Conservation (phyloP, 805 yeast species). For the Cyberlindnera euphorbiae region DNA sequence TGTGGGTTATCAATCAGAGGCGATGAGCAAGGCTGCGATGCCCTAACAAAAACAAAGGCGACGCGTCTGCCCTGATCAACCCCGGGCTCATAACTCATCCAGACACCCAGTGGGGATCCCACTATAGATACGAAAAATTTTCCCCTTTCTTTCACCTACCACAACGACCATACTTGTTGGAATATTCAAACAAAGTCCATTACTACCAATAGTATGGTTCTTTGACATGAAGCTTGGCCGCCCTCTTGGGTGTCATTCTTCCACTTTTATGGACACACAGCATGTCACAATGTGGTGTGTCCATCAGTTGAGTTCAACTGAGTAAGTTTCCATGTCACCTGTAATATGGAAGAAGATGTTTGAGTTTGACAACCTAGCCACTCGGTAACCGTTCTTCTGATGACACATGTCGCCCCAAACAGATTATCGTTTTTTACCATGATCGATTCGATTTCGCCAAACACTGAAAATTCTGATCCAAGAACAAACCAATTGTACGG, state of each 20-base stretch:
- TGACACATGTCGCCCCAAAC: constrained; percentile 31
- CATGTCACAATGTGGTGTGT: too few relatives aligned
- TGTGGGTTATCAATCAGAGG: too few relatives aligned
- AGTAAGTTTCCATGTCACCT: constrained; percentile 11
- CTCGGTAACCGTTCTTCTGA: constrained; percentile 12
- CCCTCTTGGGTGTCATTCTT: too few relatives aligned
- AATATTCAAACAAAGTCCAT: too few relatives aligned
- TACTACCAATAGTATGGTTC: too few relatives aligned
- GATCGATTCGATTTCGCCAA: constrained; percentile 29
- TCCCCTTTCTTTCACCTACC: constrained; percentile 1
- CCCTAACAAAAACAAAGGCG: constrained; percentile 1
- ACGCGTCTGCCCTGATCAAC: not conserved
- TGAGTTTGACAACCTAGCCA: too few relatives aligned
- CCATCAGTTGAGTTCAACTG: constrained; percentile 17
- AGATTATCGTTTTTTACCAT: constrained; percentile 28
- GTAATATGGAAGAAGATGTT: not conserved
- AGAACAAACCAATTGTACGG: not conserved
- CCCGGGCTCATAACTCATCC: constrained; percentile 7
- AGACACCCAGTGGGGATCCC: constrained; percentile 13
- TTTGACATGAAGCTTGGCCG: too few relatives aligned
- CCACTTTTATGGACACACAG: too few relatives aligned
- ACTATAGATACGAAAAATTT: too few relatives aligned
- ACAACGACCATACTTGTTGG: too few relatives aligned
- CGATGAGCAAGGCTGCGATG: too few relatives aligned
- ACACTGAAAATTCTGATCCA: constrained; percentile 29